Conservation (phyloP, 2,329 filamentous ascomycete genomes). For the Didymosphaeria variabile region DNA sequence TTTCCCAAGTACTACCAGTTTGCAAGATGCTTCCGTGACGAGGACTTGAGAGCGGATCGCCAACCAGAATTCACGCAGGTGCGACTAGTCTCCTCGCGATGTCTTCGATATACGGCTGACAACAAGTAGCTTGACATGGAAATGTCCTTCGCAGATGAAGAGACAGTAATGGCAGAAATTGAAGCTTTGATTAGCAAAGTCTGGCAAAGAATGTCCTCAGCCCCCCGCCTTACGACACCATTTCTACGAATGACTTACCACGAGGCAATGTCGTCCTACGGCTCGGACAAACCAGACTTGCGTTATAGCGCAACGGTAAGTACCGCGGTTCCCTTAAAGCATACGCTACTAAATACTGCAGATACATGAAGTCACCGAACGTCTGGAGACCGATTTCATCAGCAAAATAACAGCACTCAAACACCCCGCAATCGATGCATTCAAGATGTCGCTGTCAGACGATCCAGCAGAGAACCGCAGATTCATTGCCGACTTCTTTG, state of each 20-base stretch:
- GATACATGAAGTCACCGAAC: slow-evolving; percentile 72
- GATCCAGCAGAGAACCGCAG: slow-evolving; percentile 63
- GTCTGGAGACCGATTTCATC: slow-evolving; percentile 71
- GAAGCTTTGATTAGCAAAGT: slow-evolving; percentile 64
- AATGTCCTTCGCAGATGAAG: slow-evolving; percentile 82
- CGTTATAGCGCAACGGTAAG: slow-evolving; percentile 74
- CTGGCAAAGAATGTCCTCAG: slow-evolving; percentile 60
- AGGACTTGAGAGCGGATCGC: slow-evolving; percentile 88
- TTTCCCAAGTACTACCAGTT: slow-evolving; percentile 88
- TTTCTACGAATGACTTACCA: slow-evolving; percentile 75
- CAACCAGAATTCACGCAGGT: slow-evolving; percentile 97
- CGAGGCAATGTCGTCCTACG: slow-evolving; percentile 80
- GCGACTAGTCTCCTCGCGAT: slow-evolving; percentile 23
- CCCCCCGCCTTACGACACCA: slow-evolving; percentile 51
- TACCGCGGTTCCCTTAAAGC: slow-evolving; percentile 11
- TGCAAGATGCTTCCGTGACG: slow-evolving; percentile 93
- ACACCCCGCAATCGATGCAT: slow-evolving; percentile 76
- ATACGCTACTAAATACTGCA: slow-evolving; percentile 49
- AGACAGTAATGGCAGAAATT: slow-evolving; percentile 71
- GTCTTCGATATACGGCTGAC: slow-evolving; percentile 15
- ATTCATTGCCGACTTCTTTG: slow-evolving; percentile 76
- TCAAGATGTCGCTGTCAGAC: slow-evolving; percentile 70
- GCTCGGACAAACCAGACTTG: slow-evolving; percentile 91
- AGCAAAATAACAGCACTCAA: slow-evolving; percentile 76
- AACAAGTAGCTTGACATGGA: slow-evolving; percentile 80